Conservation (phyloP, 2,329 filamentous ascomycete species). For the Sporothrix curviconia region DNA sequence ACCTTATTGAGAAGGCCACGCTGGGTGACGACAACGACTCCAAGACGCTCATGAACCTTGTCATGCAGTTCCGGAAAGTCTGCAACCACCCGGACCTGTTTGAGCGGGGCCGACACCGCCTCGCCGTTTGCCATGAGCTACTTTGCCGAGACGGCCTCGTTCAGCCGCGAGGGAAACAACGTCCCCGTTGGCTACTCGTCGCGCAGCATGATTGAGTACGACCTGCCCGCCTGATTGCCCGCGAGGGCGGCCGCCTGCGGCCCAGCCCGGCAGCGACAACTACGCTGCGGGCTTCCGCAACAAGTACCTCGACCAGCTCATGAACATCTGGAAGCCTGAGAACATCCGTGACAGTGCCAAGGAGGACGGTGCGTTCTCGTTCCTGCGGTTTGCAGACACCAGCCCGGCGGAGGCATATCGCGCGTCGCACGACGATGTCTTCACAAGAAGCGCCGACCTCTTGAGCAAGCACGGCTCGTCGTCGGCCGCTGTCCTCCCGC, state of each 20-base stretch:
- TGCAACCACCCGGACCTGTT: conserved; percentile 98
- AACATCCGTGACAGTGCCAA: conserved; percentile 61
- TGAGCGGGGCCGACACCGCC: conserved; percentile 82
- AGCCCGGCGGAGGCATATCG: conserved; percentile 67
- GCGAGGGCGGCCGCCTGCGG: conserved; percentile 71
- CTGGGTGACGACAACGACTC: conserved; percentile 91
- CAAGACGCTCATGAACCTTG: conserved; percentile 94
- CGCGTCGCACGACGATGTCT: conserved; percentile 62
- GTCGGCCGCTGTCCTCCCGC: conserved; percentile 27
- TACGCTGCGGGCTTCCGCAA: conserved; percentile 69
- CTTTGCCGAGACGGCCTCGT: conserved; percentile 93
- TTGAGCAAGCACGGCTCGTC: conserved; percentile 40
- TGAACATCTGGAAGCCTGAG: conserved; percentile 86
- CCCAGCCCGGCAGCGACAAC: conserved; percentile 67
- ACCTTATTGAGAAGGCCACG: conserved; percentile 94
- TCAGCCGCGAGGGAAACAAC: conserved; percentile 78
- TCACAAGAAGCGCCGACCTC: conserved; percentile 57
- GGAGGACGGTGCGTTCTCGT: conserved; percentile 68
- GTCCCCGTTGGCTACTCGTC: conserved; percentile 82
- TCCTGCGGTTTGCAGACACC: conserved; percentile 77
- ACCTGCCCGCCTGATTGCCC: conserved; percentile 77
- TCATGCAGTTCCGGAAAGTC: conserved; percentile 99
- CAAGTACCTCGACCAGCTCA: conserved; percentile 69
- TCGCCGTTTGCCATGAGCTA: conserved; percentile 78
- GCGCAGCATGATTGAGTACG: conserved; percentile 77